Evolutionary conservation across 2,329 filamentous ascomycete species (phyloP).

Genomic region (Calonectria pseudoturangicola): DNA sequence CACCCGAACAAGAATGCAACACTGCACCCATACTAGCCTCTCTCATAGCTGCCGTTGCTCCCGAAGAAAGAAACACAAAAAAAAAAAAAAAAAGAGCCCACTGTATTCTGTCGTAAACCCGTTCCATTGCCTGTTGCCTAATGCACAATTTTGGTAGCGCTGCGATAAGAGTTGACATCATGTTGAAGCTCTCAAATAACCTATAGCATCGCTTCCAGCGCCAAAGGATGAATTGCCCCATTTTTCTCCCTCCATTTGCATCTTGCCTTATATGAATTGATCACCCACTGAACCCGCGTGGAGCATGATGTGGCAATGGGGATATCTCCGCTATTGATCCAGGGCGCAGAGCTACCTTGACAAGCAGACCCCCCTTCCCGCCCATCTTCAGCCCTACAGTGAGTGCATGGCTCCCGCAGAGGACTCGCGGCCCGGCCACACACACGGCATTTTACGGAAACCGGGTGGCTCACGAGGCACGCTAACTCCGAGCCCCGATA

Average conservation of each 20-base stretch:
- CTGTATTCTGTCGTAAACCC: not conserved
- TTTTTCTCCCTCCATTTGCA: too few species aligned
- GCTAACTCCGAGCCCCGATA: not conserved
- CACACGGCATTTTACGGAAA: conserved; percentile 3
- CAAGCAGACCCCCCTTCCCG: not conserved
- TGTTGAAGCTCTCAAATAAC: not conserved
- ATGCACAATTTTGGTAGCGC: not conserved
- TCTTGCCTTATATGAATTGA: not conserved
- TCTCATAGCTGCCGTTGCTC: not conserved
- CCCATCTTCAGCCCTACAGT: conserved; percentile 36
- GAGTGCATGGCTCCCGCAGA: not conserved
- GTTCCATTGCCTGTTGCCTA: not conserved
- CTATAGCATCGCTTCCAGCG: conserved; percentile 1
- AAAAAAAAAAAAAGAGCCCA: not conserved
- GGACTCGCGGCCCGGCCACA: not conserved
- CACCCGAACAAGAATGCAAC: conserved; percentile 25
- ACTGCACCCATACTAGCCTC: not conserved
- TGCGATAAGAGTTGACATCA: not conserved
- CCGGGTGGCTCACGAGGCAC: not conserved
- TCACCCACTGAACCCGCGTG: not conserved
- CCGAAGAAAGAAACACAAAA: not conserved
- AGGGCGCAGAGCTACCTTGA: not conserved
- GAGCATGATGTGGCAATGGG: not conserved
- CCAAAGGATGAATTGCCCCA: not conserved
- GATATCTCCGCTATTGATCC: not conserved